Evolutionary conservation across 1,284 basidiomycete genomes (phyloP).

Genomic region (Sanguinoderma infundibulare): DNA sequence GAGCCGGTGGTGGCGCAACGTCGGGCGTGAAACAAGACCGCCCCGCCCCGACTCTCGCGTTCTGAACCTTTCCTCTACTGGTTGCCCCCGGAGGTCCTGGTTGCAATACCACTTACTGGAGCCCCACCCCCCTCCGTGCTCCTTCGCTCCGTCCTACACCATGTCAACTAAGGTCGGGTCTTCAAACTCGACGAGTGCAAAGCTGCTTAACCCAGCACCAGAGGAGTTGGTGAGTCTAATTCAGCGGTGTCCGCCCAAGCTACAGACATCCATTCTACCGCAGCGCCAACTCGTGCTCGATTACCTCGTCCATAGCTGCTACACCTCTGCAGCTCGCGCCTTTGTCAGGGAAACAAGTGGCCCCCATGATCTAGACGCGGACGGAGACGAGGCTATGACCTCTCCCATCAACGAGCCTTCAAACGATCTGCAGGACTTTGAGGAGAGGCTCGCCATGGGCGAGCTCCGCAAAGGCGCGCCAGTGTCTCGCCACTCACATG

Average conservation of each 20-base stretch:
- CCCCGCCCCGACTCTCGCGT: neutral
- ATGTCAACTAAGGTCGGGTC: slow-evolving; percentile 18
- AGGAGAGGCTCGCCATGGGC: slow-evolving; percentile 51
- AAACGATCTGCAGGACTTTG: slow-evolving; percentile 22
- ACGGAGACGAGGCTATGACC: slow-evolving; percentile 65
- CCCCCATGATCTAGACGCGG: slow-evolving; percentile 62
- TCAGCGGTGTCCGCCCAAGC: neutral
- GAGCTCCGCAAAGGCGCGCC: slow-evolving; percentile 61
- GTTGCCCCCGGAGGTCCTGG: neutral
- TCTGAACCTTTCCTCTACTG: neutral
- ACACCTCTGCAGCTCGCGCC: slow-evolving; percentile 69
- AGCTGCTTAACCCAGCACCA: slow-evolving; percentile 24
- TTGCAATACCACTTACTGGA: neutral
- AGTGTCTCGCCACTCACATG: neutral
- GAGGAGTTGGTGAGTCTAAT: slow-evolving; percentile 26
- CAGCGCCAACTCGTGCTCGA: slow-evolving; percentile 81
- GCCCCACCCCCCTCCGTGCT: neutral
- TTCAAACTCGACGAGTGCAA: slow-evolving; percentile 3
- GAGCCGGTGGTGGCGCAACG: neutral
- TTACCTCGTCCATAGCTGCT: slow-evolving; percentile 79
- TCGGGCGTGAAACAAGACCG: neutral
- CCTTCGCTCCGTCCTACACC: neutral
- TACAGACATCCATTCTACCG: neutral
- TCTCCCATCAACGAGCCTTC: slow-evolving; percentile 28
- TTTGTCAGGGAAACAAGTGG: slow-evolving; percentile 67